Evolutionary conservation across 225 moss, liverwort and hornwort genomes (phyloP).

Genomic region (Marchantia polymorpha): DNA sequence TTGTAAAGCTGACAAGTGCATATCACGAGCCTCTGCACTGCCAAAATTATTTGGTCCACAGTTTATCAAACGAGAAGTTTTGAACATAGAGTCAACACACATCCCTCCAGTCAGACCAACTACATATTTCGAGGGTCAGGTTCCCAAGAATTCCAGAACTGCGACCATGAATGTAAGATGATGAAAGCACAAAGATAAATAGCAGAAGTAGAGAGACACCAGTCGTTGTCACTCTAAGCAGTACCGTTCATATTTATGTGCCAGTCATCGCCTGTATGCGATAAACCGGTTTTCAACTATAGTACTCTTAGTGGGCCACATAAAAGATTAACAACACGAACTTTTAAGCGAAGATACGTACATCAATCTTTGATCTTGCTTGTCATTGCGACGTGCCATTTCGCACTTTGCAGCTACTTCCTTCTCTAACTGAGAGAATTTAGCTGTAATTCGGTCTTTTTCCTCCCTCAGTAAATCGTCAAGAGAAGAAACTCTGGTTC

Average conservation of each 20-base stretch:
- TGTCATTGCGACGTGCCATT: conserved; percentile 72
- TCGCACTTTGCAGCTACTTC: conserved; percentile 72
- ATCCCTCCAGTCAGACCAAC: not conserved
- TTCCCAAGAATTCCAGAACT: not conserved
- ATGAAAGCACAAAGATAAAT: not conserved
- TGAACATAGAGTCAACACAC: too few species aligned
- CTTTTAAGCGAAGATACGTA: conserved; percentile 19
- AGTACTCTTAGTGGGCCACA: conserved; percentile 15
- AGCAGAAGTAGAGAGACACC: not conserved
- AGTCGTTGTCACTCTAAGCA: not conserved
- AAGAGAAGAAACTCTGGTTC: conserved; percentile 54
- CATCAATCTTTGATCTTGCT: conserved; percentile 86
- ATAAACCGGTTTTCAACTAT: too few species aligned
- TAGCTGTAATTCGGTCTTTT: conserved; percentile 50
- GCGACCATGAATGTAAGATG: not conserved
- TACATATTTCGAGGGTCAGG: not conserved
- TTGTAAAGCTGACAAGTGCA: conserved; percentile 74
- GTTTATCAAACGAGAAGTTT: not conserved
- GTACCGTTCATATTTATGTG: not conserved
- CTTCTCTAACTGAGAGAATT: conserved; percentile 57
- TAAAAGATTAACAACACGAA: not conserved
- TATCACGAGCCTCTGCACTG: conserved; percentile 92
- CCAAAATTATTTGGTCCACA: not conserved
- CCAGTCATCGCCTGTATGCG: too few species aligned
- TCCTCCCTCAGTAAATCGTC: conserved; percentile 63